Evolutionary conservation across 2,329 filamentous ascomycete genomes (phyloP), one percentile per base, ranked within the genome.

Genomic region (Dothideomycetes sp.): DNA sequence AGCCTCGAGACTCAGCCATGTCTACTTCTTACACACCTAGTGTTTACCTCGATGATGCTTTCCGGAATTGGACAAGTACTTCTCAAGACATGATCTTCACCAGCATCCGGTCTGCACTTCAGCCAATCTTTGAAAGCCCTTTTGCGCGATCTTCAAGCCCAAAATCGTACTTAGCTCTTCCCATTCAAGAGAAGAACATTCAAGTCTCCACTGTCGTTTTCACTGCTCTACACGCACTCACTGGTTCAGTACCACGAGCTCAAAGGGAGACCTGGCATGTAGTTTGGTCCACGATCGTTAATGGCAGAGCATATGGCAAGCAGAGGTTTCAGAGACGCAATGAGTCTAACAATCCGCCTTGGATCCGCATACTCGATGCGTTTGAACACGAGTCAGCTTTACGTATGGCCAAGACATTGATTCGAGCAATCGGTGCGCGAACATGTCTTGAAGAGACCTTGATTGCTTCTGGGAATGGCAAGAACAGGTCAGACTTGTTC

Each of bases 401-500:
- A 31, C 65, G 69, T 16, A 57, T 76, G 22, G 57, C 68, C n/a
- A 63, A 63, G 34, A 64, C 68, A 9, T 52, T 76, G 23, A 61
- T 70, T 16, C 62, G 64, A 36, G 70, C 63, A 34, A 63, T 76
- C 34, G 65, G 64, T 5, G 65, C 65, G 15, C 64, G 70, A 8
- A 55, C 63, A 30, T 69, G 68, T 23, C 34, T 45, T 7, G 33
- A 45, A 18, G 45, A 43, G 25, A 38, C 35, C 12, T n/a, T 36
- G 24, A 13, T 8, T 10, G 37, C 29, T 4, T 40, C 28, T 27
- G n/a, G 22, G 12, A 11, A 5, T n/a, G 13, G 11, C 7, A 22
- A 33, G 18, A 10, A 23, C 9, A 19, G 34, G 17, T 12, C 24
- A 9, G 31, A 34, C 23, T 34, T 28, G 30, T 33, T 22, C 13